Evolutionary conservation across 148 eudicot genomes (phyloP).

Genomic region (Rhododendron kiyosumense): DNA sequence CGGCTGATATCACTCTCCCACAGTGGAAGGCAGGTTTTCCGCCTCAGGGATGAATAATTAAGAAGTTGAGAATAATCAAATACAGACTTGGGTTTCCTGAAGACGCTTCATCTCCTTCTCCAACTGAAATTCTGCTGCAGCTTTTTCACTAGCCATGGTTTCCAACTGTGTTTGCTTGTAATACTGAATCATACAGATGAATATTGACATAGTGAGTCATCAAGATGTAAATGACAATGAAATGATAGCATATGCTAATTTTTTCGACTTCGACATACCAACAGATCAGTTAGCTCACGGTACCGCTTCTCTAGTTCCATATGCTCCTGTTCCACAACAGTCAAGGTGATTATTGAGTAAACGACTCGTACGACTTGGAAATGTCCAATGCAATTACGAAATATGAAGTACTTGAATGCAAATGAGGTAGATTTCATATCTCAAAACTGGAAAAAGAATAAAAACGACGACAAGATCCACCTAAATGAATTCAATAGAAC

Average conservation of each 20-base stretch:
- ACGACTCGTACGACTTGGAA: background rate
- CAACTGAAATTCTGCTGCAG: slow-evolving; percentile 98
- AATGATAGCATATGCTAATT: background rate
- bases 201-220: background rate
- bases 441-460: background rate
- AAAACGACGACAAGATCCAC: background rate
- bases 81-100: slow-evolving; percentile 84
- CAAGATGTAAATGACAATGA: background rate
- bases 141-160: slow-evolving; percentile 95
- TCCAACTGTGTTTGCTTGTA: slow-evolving; percentile 99
- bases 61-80: background rate
- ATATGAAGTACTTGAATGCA: background rate
- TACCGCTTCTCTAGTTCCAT: slow-evolving; percentile 97
- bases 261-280: slow-evolving; percentile 43
- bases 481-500: background rate
- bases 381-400: background rate
- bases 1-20: background rate
- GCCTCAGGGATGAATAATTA: background rate
- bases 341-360: background rate
- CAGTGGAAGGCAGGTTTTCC: background rate
- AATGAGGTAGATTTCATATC: background rate
- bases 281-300: slow-evolving; percentile 91
- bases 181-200: slow-evolving; percentile 42
- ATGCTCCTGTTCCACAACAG: slow-evolving; percentile 64
- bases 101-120: slow-evolving; percentile 90